Evolutionary conservation across 2,329 filamentous ascomycete genomes (phyloP).

Genomic region (Clonostachys chloroleuca): DNA sequence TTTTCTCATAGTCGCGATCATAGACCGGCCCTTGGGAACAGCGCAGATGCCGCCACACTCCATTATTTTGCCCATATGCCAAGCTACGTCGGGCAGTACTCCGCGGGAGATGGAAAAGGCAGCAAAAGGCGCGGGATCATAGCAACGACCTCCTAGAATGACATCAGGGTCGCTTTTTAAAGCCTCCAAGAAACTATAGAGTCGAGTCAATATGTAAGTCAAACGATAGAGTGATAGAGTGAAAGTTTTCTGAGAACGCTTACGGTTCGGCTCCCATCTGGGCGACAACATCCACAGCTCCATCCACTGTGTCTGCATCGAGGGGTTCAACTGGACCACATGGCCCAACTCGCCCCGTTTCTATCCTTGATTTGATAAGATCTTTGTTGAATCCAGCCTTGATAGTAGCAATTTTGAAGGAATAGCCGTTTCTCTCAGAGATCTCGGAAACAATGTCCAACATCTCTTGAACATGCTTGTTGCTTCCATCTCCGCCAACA

Average conservation of each 20-base stretch:
- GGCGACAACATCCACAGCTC: conserved; percentile 11
- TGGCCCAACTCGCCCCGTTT: conserved; percentile 12
- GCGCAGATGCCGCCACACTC: conserved; percentile 44
- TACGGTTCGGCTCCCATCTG: conserved; percentile 15
- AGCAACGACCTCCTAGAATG: conserved; percentile 23
- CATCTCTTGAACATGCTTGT: conserved; percentile 31
- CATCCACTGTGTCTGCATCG: conserved; percentile 10
- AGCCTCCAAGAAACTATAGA: conserved; percentile 5
- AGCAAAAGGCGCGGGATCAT: conserved; percentile 32
- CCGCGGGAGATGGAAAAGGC: conserved; percentile 26
- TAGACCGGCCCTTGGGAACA: conserved; percentile 35
- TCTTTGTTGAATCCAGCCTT: conserved; percentile 21
- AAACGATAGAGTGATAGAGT: no score
- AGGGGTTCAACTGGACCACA: conserved; percentile 26
- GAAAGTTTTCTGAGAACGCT: background rate
- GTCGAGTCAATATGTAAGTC: no score
- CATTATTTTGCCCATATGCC: conserved; percentile 51
- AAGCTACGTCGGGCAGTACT: conserved; percentile 22
- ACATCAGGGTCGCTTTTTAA: conserved; percentile 14
- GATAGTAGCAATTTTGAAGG: conserved; percentile 23
- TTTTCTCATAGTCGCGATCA: conserved; percentile 29
- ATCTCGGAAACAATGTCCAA: conserved; percentile 28
- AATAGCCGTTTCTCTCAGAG: conserved; percentile 14
- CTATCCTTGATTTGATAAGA: conserved; percentile 17
- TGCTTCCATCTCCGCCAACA: conserved; percentile 30